Percentiles rank a stretch among this genome's conserved stretches.
Evolutionary conservation across 345 rosid genomes (phyloP).

Genomic region (Anacardium occidentale): DNA sequence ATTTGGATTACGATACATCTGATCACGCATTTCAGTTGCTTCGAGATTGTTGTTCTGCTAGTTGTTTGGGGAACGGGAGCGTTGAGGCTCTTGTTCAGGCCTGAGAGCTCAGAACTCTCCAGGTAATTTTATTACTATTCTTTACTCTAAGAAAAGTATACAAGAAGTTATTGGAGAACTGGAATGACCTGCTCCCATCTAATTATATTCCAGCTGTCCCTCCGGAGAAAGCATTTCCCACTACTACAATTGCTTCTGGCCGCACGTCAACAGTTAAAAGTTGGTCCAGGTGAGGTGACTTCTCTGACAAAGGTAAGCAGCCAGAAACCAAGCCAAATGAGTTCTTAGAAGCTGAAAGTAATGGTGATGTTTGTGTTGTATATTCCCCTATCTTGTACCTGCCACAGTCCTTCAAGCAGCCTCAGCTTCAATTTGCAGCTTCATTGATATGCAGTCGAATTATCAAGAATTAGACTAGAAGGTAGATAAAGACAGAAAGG

Average conservation of each 20-base stretch:
- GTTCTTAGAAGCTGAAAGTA: slow-evolving; percentile 45
- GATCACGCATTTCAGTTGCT: slow-evolving; percentile 84
- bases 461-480: slow-evolving; percentile 38
- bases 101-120: slow-evolving; percentile 93
- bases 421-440: slow-evolving; percentile 62
- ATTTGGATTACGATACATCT: slow-evolving; percentile 71
- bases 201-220: slow-evolving; percentile 96
- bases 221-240: slow-evolving; percentile 95
- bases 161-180: slow-evolving; percentile 91
- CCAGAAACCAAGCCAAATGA: slow-evolving; percentile 43
- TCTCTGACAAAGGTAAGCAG: slow-evolving; percentile 55
- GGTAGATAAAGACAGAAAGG: slow-evolving; percentile 40
- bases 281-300: slow-evolving; percentile 53
- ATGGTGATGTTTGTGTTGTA: slow-evolving; percentile 26
- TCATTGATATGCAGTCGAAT: slow-evolving; percentile 35
- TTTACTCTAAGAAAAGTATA: slow-evolving; percentile 90
- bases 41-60: slow-evolving; percentile 92
- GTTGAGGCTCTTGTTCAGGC: slow-evolving; percentile 97
- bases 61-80: slow-evolving; percentile 87
- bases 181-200: slow-evolving; percentile 96
- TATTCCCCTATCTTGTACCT: slow-evolving; percentile 25
- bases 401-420: slow-evolving; percentile 55
- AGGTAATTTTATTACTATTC: slow-evolving; percentile 40
- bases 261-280: slow-evolving; percentile 61
- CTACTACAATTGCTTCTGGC: slow-evolving; percentile 74